Percentiles rank a stretch among this genome's conserved stretches.
phyloP scores from a whole-genome alignment of 2,329 filamentous ascomycete species.

The Xylaria sp. region DNA sequence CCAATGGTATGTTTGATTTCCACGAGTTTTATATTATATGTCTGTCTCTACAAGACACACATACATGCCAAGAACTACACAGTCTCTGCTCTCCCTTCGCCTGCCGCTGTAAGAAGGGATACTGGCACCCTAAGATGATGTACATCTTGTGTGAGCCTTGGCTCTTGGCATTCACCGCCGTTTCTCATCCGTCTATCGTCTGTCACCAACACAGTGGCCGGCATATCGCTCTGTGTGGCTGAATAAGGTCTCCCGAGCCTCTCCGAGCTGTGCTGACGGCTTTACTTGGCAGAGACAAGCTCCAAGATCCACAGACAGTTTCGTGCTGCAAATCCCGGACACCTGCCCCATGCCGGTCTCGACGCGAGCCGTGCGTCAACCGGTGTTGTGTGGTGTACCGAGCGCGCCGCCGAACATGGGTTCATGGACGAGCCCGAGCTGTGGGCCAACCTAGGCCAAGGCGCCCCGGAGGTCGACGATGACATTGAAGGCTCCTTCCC shows the following conservation, averaged over 20 bases:
- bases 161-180: constrained; percentile 45
- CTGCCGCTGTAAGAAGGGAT: constrained; percentile 10
- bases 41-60: constrained; percentile 37
- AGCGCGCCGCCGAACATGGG: constrained; percentile 88
- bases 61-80: constrained; percentile 41
- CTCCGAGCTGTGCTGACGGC: constrained; percentile 38
- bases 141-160: constrained; percentile 43
- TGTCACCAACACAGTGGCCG: background rate
- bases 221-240: constrained; percentile 29
- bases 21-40: constrained; percentile 18
- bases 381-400: constrained; percentile 92
- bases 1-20: constrained; percentile 60
- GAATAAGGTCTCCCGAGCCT: constrained; percentile 11
- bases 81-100: constrained; percentile 18
- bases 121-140: constrained; percentile 35
- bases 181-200: background rate
- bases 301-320: constrained; percentile 91
- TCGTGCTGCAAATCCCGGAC: constrained; percentile 88
- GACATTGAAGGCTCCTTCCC: constrained; percentile 91
- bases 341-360: constrained; percentile 89
- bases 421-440: constrained; percentile 82
- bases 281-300: constrained; percentile 70
- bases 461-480: constrained; percentile 92
- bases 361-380: constrained; percentile 89
- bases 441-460: constrained; percentile 96